These are phyloP conservation scores for Thelonectria olida DNA, from an alignment of 2,329 filamentous ascomycete species.

Conservation along the genomic window DNA sequence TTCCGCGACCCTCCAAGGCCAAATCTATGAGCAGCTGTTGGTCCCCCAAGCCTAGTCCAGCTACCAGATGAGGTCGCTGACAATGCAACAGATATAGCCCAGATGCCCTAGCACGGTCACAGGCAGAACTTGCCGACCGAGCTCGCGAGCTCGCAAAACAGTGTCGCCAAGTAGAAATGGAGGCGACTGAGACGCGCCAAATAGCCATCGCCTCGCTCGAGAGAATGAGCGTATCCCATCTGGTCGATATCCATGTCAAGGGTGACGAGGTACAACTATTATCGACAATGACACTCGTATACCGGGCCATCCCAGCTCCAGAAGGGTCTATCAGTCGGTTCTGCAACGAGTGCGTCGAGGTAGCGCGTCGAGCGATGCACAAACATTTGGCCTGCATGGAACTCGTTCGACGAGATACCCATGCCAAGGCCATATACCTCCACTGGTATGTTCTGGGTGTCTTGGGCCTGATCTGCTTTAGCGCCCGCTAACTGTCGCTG, in stretches of 20 bases:
- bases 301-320: slow-evolving; percentile 60
- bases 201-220: slow-evolving; percentile 49
- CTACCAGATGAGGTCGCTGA: slow-evolving; percentile 10
- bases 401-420: slow-evolving; percentile 50
- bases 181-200: slow-evolving; percentile 47
- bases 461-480: neutral
- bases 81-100: slow-evolving; percentile 57
- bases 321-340: slow-evolving; percentile 55
- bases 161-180: slow-evolving; percentile 48
- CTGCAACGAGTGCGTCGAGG: slow-evolving; percentile 58
- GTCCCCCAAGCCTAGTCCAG: neutral
- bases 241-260: slow-evolving; percentile 55
- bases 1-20: slow-evolving; percentile 64
- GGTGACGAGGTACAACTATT: slow-evolving; percentile 59
- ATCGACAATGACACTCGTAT: slow-evolving; percentile 60
- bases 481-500: slow-evolving; percentile 15
- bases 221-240: slow-evolving; percentile 49
- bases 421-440: slow-evolving; percentile 58
- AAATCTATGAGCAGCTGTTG: slow-evolving; percentile 63
- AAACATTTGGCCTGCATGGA: slow-evolving; percentile 57
- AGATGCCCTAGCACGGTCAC: slow-evolving; percentile 52
- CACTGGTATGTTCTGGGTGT: slow-evolving; percentile 54
- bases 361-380: slow-evolving; percentile 58
- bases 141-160: slow-evolving; percentile 51
- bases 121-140: slow-evolving; percentile 50